A percentile compares a stretch with the other conserved stretches of the same genome.
Conservation (phyloP, 345 rosid genomes). For the Sisymbrium altissimum region DNA sequence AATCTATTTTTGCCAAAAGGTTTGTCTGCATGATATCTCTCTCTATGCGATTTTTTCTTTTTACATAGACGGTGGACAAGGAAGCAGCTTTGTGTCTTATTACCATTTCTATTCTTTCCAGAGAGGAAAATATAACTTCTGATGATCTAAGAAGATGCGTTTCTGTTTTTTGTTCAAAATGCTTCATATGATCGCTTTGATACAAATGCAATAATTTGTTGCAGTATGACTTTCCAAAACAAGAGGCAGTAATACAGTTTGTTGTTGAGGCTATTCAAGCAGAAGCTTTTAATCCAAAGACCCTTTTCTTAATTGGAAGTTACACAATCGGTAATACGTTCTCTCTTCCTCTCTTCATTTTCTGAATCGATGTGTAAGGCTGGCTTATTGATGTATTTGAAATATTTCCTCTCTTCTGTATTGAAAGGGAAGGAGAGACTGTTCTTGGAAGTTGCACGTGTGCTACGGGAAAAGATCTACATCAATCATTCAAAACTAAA, state of each 20-base stretch:
- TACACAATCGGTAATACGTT: constrained; percentile 72
- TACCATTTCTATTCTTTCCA: background rate
- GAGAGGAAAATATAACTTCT: background rate
- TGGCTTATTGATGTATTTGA: background rate
- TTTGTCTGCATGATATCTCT: background rate
- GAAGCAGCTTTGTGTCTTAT: background rate
- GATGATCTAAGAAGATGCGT: no score
- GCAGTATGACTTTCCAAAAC: constrained; percentile 96
- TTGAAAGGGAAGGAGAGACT: constrained; percentile 82
- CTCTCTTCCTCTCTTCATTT: background rate
- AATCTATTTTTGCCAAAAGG: background rate
- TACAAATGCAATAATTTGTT: constrained; percentile 18
- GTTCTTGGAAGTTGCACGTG: constrained; percentile 90
- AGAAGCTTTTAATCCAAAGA: constrained; percentile 82
- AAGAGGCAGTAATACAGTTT: constrained; percentile 87
- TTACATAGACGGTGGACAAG: background rate
- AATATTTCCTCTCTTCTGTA: background rate
- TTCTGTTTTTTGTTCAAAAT: no score
- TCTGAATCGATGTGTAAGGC: constrained; percentile 1
- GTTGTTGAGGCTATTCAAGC: constrained; percentile 97
- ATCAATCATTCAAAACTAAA: constrained; percentile 69
- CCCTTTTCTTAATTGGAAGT: constrained; percentile 89
- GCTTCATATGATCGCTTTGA: background rate
- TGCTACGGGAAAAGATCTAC: constrained; percentile 60
- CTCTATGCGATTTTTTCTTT: no score